Evolutionary conservation across 1,139 yeast genomes (phyloP), one percentile per base, ranked within the genome.

Genomic region (Suhomyces bolitotheri): DNA sequence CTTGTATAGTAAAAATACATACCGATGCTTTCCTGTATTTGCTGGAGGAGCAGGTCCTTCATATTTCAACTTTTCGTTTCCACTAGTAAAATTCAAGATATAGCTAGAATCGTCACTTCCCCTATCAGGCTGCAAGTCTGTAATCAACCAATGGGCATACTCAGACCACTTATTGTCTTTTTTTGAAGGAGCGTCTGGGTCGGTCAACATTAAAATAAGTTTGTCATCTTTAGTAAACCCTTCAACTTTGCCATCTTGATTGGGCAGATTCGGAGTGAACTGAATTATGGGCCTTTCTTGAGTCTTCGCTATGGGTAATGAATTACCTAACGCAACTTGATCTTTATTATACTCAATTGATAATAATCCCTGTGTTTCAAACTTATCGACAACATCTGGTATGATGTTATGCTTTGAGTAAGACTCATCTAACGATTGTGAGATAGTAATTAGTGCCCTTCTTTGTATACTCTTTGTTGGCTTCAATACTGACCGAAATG

Each of bases 161-260:
- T 89, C 96, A 7, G 94, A 82, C 95, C 95, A 88, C 54, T 81
- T 85, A 51, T 83, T 79, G 56, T 89, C 96, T 1, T 73, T 70
- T 46, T 79, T 74, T 4, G 90, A 77, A 12, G 97, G 97, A 7
- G 96, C 97, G 66, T 89, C 97, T 1, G 97, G 97, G 58, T 89
- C 96, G 3, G 96, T 89, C 48, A 89, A 51, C 3, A 85, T 85
- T 46, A 89, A 64, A 3, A 92, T 80, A 61, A 83, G 87, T 34
- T 69, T 64, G 46, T 80, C 87, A n/a, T 63, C 56, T 15, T 62
- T 54, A 14, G 64, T 53, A 31, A 76, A 68, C 31, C 39, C 37
- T 62, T 66, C 53, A 69, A 62, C 33, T 59, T 68, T 36, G 54
- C 62, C 35, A 62, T 65, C 46, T 56, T 61, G 59, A 46, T 47